A percentile compares a stretch with the other conserved stretches of the same genome.
phyloP scores from a whole-genome alignment of 768 basidiomycete species.

The Xerocomus potaroensis region DNA sequence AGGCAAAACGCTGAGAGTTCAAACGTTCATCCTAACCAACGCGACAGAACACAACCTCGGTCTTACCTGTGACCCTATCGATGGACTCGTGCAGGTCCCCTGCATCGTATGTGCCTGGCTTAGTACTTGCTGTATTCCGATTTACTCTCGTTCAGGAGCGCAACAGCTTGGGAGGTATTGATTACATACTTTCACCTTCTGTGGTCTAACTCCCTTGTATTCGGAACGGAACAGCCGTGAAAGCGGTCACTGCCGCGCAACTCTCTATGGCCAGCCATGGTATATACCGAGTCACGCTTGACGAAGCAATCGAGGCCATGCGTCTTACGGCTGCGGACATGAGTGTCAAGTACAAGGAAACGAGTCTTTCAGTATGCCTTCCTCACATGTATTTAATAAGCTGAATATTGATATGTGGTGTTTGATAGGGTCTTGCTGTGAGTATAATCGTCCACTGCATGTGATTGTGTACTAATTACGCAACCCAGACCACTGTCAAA shows the following conservation, averaged over 20 bases:
- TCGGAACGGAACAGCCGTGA: too few relatives aligned
- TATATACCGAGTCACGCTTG: slow-evolving; percentile 80
- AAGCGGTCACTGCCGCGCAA: slow-evolving; percentile 91
- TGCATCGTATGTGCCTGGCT: slow-evolving; percentile 63
- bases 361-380: slow-evolving; percentile 74
- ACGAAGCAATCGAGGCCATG: slow-evolving; percentile 97
- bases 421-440: slow-evolving; percentile 53
- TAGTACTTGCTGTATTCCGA: slow-evolving; percentile 2
- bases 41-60: slow-evolving; percentile 75
- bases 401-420: slow-evolving; percentile 1
- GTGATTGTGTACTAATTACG: slow-evolving; percentile 7
- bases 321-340: slow-evolving; percentile 89
- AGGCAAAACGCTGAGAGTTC: not conserved
- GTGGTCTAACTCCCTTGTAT: slow-evolving; percentile 6
- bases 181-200: not conserved
- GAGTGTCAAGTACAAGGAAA: slow-evolving; percentile 95
- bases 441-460: slow-evolving; percentile 21
- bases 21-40: slow-evolving; percentile 1
- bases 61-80: slow-evolving; percentile 91
- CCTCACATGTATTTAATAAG: not conserved
- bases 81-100: slow-evolving; percentile 90
- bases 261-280: slow-evolving; percentile 91
- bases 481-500: slow-evolving; percentile 61
- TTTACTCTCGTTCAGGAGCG: slow-evolving; percentile 50
- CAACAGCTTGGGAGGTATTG: slow-evolving; percentile 76